Percentiles rank a stretch among this genome's conserved stretches.
Evolutionary conservation across 345 rosid species (phyloP).

Genomic region (Lepidium africanum): DNA sequence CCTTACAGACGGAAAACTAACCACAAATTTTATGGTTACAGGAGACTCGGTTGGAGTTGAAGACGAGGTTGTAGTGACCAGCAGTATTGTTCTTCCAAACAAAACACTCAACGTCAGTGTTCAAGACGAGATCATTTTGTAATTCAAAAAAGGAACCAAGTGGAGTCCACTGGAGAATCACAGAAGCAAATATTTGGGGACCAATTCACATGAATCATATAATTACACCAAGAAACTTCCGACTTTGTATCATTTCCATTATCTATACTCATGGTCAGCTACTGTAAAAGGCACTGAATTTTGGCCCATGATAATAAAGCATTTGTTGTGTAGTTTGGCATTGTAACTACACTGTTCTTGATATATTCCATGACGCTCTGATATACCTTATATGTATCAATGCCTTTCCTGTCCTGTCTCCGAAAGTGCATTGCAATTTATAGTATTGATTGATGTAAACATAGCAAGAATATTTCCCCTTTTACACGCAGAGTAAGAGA

Average conservation of each 20-base stretch:
- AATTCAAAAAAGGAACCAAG: conserved; percentile 8
- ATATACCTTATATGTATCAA: background rate
- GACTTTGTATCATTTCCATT: conserved; percentile 4
- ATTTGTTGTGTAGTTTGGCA: background rate
- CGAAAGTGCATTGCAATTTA: background rate
- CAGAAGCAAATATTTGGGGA: conserved; percentile 9
- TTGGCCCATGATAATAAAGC: conserved; percentile 19
- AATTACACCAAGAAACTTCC: background rate
- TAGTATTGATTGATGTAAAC: background rate
- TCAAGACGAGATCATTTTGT: conserved; percentile 80
- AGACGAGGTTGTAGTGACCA: conserved; percentile 85
- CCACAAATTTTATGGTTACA: conserved; percentile 16
- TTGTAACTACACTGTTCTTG: background rate
- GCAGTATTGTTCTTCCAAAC: conserved; percentile 86
- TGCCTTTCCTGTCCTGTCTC: background rate
- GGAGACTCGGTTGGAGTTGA: conserved; percentile 90
- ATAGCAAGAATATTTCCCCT: background rate
- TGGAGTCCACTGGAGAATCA: background rate
- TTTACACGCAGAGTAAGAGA: background rate
- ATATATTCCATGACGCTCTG: background rate
- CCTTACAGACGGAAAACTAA: background rate
- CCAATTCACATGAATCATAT: conserved; percentile 4
- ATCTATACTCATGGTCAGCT: background rate
- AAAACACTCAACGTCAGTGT: conserved; percentile 73
- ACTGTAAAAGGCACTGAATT: conserved; percentile 16